Conservation (phyloP, 148 eudicot genomes). For the Heliosperma pusillum region DNA sequence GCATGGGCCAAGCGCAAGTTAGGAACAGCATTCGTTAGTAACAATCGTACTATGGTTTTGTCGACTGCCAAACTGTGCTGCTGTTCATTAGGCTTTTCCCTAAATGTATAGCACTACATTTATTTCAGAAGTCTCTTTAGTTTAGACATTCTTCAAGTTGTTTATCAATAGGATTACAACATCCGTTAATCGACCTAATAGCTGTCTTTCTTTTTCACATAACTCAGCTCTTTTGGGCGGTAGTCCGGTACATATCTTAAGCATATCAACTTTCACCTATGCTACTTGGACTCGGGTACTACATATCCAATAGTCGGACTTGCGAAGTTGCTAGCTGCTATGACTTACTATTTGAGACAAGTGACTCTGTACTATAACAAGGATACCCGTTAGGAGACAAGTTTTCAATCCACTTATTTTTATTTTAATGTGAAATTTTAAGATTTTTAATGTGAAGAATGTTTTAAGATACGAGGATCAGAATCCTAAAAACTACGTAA, state of each 20-base stretch:
- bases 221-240: background rate
- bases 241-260: background rate
- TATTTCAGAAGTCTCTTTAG: background rate
- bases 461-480: too few relatives aligned
- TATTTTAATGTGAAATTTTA: background rate
- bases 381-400: background rate
- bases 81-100: background rate
- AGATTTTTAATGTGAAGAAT: too few relatives aligned
- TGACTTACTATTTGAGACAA: background rate
- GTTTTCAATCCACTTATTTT: background rate
- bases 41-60: background rate
- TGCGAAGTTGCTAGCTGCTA: background rate
- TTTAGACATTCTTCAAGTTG: background rate
- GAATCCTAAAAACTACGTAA: too few relatives aligned
- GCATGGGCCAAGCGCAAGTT: background rate
- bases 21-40: background rate
- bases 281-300: too few relatives aligned
- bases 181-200: background rate
- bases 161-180: background rate
- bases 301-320: too few relatives aligned
- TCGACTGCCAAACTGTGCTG: background rate
- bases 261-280: background rate
- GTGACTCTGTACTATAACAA: background rate
- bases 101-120: background rate
- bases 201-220: background rate